Evolutionary conservation across 2,329 filamentous ascomycete genomes (phyloP), one percentile per base, ranked within the genome.

Genomic region (Epichloe scottii): DNA sequence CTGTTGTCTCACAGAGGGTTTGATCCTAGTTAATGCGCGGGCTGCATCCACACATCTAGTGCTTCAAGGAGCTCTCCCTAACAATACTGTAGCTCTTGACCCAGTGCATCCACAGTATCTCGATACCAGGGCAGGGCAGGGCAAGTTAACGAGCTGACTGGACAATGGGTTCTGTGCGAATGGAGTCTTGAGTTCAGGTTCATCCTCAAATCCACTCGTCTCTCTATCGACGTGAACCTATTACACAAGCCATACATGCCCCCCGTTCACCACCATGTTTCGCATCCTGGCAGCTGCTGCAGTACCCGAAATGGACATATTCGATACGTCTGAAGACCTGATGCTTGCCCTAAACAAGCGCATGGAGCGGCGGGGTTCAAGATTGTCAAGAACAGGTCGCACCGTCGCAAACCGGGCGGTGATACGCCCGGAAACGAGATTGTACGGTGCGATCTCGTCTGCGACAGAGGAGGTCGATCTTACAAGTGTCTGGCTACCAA

Each of bases 291-390:
- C 68, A 54, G 63, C 69, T 41, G 64, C 69, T 49, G 59, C 65
- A 14, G 61, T 67, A 54, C 67, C 67, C 49, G 59, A 66, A 54
- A 59, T 60, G 35, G 65, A 60, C 52, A 60, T 70, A 50, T 72
- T 65, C 54, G 57, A 57, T 49, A 63, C 65, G n/a, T 71, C 68
- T 54, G 70, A 72, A 15, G 68, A 71, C 14, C 62, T 72, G 21
- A 69, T 72, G 54, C 60, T 61, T 41, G 62, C 69, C 37, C 61
- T 72, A 39, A 71, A 65, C 53, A 60, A 62, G 48, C 66, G 66
- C 35, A 71, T 71, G 63, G 62, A 68, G 52, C 70, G 69, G 56
- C 65, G 72, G 52, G 70, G 53, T 72, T 71, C 66, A 71, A 71
- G 55, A 67, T 72, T 50, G 70, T 72, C 62, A 72, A 71, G 58